Evolutionary conservation across 768 basidiomycete species (phyloP), one percentile per base, ranked within the genome.

Genomic region (Tylopilus rubrobrunneus): DNA sequence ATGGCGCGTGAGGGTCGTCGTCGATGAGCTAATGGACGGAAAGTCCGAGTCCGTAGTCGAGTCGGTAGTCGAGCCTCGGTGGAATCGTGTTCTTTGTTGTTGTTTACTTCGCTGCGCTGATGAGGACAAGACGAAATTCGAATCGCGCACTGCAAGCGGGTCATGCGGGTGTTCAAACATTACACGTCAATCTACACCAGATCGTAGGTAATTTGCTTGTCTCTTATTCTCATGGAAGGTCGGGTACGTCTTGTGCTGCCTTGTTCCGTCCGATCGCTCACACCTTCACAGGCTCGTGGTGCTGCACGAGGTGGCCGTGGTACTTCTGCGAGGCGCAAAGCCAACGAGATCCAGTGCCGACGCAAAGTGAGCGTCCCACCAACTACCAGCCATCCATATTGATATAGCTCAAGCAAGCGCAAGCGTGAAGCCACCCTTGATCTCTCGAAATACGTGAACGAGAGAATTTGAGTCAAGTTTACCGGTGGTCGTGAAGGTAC

Each of bases 401-500:
- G 66, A 71, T 59, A 55, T 62, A 57, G 61, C 61, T 59, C 58
- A 68, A 70, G 68, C 48, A 70, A 71, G 66, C 56, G 68, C 42
- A 90, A 89, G 69, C 82, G 91, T 40, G 96, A 98, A 71, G 91
- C 92, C 28, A 98, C 98, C 71, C 83, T 98, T 31, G 94, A 98
- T 70, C 84, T 98, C 31, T 84, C 89, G n/a, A 95, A 96, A 71
- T 98, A 97, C 63, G 88, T 89, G 49, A 90, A 96, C 70, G 86
- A 94, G 71, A 81, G 84, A 57, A 92, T 99, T 67, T 76, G 92
- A 52, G 94, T 98, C 65, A 98, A 97, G 72, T 98, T 99, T 67
- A 92, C 92, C n/a, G 97, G 97, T 42, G 96, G 96, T 37, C 76
- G 97, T 39, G 94, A 99, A 82, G 94, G 95, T 91, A 56, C 48